Evolutionary conservation across 768 basidiomycete species (phyloP), one percentile per base, ranked within the genome.

Genomic region (Psilocybe cyanescens): DNA sequence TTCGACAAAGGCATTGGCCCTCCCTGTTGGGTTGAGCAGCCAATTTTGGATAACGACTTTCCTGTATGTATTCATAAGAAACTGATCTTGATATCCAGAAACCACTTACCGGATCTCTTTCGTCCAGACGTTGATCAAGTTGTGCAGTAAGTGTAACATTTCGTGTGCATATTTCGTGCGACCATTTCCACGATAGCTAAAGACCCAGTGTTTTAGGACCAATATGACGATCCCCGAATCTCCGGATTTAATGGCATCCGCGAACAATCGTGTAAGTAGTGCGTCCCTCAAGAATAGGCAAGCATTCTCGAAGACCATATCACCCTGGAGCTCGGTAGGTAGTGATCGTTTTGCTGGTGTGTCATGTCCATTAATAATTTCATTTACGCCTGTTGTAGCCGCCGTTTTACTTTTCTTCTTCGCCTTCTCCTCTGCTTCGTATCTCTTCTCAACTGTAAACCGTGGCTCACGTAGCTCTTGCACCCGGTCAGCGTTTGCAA

Each of bases 121-220:
- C 1, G 62, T 60, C 71, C 72, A 74, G 0, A 75, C 65, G 50
- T 65, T 59, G 5, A 58, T 58, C 2, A 76, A 30, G 48, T 75
- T 71, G 33, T 74, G 71, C 1, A 74, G 59, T 3, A 74, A 30
- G 44, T 71, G 67, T 0, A 75, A 59, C 72, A 75, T 73, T 52
- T 74, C 72, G 53, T 76, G 56, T 1, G 74, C 72, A 60, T 78
- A 78, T 57, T 75, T 78, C 0, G 71, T 65, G 0, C 71, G 56
- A 0, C 74, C 74, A 60, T 65, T 75, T 1, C 74, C 75, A 3
- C 74, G 74, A 52, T 67, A 74, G 14, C 68, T 67, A 8, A 74
- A 48, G 3, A 72, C 69, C 61, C 70, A 72, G 2, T 61, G 54
- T 53, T 74, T 73, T 1, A 77, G 60, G 4, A 76, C 68, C 0